Evolutionary conservation across 1,284 basidiomycete genomes (phyloP).

Genomic region (Rugiboletus extremiorientalis): DNA sequence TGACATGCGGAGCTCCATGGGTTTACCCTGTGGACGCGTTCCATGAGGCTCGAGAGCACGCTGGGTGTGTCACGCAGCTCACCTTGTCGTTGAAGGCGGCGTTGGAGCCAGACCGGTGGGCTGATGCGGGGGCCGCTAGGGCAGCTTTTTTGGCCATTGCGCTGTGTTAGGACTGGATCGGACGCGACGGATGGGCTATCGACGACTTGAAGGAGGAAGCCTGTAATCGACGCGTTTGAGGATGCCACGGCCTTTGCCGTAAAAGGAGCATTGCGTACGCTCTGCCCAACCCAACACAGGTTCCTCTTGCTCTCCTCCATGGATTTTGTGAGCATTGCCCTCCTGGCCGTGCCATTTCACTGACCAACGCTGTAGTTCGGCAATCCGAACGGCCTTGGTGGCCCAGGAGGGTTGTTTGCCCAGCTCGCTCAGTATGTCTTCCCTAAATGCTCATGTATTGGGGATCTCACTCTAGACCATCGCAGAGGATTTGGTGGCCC

Average conservation of each 20-base stretch:
- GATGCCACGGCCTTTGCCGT: slow-evolving; percentile 31
- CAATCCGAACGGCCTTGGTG: slow-evolving; percentile 50
- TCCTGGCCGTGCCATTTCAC: background rate
- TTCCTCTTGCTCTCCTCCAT: slow-evolving; percentile 37
- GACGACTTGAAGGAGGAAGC: background rate
- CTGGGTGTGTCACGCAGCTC: slow-evolving; percentile 8
- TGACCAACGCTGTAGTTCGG: slow-evolving; percentile 45
- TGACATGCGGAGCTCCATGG: slow-evolving; percentile 90
- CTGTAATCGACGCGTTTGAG: slow-evolving; percentile 21
- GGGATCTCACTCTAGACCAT: slow-evolving; percentile 14
- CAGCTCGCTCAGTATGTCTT: slow-evolving; percentile 57
- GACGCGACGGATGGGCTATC: slow-evolving; percentile 9
- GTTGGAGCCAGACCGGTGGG: slow-evolving; percentile 54
- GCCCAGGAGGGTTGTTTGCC: slow-evolving; percentile 51
- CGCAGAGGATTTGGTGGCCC: slow-evolving; percentile 54
- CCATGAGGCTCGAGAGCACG: slow-evolving; percentile 7
- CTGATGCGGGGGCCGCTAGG: slow-evolving; percentile 34
- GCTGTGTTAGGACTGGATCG: slow-evolving; percentile 11
- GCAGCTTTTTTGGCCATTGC: slow-evolving; percentile 44
- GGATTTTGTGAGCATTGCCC: slow-evolving; percentile 55
- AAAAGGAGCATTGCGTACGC: slow-evolving; percentile 32
- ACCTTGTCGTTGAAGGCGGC: slow-evolving; percentile 85
- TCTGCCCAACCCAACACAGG: background rate
- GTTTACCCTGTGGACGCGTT: slow-evolving; percentile 69
- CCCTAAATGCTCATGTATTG: background rate